A percentile compares a stretch with the other conserved stretches of the same genome.
Conservation (phyloP, 2,329 filamentous ascomycete genomes). For the Parafenestella ontariensis region DNA sequence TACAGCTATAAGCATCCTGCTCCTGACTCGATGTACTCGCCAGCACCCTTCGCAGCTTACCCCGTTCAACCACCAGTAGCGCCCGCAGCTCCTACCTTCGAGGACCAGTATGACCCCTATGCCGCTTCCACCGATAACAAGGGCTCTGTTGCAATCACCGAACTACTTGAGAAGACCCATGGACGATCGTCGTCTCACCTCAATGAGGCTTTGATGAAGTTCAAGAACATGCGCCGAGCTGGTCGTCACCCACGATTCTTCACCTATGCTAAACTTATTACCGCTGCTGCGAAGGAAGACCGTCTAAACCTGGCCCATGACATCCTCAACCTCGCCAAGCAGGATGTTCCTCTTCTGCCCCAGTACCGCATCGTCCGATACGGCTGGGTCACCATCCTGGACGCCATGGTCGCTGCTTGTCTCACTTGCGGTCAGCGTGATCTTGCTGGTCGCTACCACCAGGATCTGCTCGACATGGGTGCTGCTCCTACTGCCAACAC, state of each 20-base stretch:
- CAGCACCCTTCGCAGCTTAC: conserved; percentile 60
- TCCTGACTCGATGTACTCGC: conserved; percentile 52
- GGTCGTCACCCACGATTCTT: conserved; percentile 94
- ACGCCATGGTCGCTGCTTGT: conserved; percentile 94
- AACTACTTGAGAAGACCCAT: conserved; percentile 82
- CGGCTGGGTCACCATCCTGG: conserved; percentile 94
- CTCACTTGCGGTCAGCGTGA: conserved; percentile 81
- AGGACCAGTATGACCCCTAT: conserved; percentile 91
- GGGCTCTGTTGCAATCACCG: conserved; percentile 87
- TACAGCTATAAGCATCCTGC: conserved; percentile 63
- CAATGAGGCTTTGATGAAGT: conserved; percentile 79
- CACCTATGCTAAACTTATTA: conserved; percentile 94
- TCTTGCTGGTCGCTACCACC: conserved; percentile 84
- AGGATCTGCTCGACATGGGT: conserved; percentile 89
- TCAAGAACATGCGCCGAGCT: conserved; percentile 91
- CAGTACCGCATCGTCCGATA: conserved; percentile 90
- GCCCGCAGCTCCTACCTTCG: conserved; percentile 66
- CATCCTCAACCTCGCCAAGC: conserved; percentile 85
- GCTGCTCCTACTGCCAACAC: conserved; percentile 95
- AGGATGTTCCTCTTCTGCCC: conserved; percentile 82
- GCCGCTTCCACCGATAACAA: conserved; percentile 90
- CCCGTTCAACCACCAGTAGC: conserved; percentile 56
- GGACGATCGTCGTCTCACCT: conserved; percentile 76
- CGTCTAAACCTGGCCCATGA: conserved; percentile 84
- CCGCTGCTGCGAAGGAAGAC: conserved; percentile 83